phyloP scores from a whole-genome alignment of 2,329 filamentous ascomycete genomes.

The Fusarium nanum region DNA sequence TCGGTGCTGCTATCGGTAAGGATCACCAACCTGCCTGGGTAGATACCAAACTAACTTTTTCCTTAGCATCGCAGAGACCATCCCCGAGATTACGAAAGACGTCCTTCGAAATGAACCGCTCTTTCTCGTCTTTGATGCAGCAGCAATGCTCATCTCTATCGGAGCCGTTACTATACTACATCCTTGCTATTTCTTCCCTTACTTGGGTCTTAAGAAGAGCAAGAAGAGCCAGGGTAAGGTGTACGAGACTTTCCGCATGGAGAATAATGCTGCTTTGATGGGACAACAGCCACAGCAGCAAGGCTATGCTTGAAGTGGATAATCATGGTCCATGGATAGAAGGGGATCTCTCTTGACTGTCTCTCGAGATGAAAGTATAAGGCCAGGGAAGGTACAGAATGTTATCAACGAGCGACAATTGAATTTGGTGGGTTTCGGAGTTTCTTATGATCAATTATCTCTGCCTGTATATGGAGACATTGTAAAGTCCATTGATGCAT shows the following conservation, averaged over 20 bases:
- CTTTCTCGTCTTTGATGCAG: conserved; percentile 30
- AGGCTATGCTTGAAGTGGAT: not conserved
- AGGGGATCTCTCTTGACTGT: not conserved
- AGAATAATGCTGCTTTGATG: conserved; percentile 12
- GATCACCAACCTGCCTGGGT: accelerated
- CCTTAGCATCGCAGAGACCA: conserved; percentile 27
- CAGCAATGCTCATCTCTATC: conserved; percentile 29
- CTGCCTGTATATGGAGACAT: not conserved
- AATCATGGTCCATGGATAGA: not conserved
- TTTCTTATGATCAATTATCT: not conserved
- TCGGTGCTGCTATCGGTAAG: conserved; percentile 35
- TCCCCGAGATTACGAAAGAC: conserved; percentile 14
- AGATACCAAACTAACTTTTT: not conserved
- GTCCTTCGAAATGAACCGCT: conserved; percentile 34
- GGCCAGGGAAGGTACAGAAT: not conserved
- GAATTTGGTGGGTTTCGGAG: not conserved
- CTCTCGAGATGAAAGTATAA: not conserved
- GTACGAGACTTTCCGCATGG: conserved; percentile 18
- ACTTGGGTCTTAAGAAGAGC: conserved; percentile 16
- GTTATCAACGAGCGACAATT: not conserved
- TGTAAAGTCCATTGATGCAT: not conserved
- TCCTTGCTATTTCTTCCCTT: conserved; percentile 32
- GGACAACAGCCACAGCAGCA: conserved; percentile 7
- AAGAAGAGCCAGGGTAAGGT: conserved; percentile 21
- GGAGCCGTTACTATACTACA: conserved; percentile 24